These are phyloP conservation scores for Termitomyces heimii DNA, from an alignment of 768 basidiomycete genomes.

Conservation along the genomic window DNA sequence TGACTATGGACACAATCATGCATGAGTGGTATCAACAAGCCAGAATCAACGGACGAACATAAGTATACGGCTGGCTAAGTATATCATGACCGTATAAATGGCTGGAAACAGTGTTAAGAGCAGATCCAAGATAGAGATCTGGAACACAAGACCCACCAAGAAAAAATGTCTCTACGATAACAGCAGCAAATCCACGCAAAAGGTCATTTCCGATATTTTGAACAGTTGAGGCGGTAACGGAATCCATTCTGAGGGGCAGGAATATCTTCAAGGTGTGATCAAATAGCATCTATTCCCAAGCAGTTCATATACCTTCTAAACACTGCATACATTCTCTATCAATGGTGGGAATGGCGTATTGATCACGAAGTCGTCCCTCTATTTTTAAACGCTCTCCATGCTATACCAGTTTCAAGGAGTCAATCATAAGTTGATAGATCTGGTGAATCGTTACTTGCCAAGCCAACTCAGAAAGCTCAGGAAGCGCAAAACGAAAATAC, in stretches of 20 bases:
- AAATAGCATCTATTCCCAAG: neutral
- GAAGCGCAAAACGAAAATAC: too few species aligned
- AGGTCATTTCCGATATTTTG: constrained; percentile 9
- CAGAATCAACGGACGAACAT: neutral
- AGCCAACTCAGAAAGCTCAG: too few species aligned
- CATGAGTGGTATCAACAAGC: neutral
- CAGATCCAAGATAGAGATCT: neutral
- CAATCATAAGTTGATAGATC: too few species aligned
- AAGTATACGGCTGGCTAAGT: constrained; percentile 3
- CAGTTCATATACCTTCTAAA: neutral
- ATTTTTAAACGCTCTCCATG: neutral
- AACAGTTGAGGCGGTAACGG: neutral
- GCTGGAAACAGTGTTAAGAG: neutral
- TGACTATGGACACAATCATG: neutral
- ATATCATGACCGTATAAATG: constrained; percentile 4
- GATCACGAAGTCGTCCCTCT: neutral
- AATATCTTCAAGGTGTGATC: neutral
- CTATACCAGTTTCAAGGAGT: too few species aligned
- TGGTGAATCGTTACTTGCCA: too few species aligned
- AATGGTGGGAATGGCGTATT: neutral
- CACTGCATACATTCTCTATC: neutral
- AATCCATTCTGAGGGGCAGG: constrained; percentile 5
- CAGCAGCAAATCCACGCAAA: neutral
- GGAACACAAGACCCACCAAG: neutral
- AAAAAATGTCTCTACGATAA: constrained; percentile 9